Percentiles rank a stretch among this genome's conserved stretches.
Evolutionary conservation across 2,329 filamentous ascomycete species (phyloP).

Genomic region (Colletotrichum sublineola): DNA sequence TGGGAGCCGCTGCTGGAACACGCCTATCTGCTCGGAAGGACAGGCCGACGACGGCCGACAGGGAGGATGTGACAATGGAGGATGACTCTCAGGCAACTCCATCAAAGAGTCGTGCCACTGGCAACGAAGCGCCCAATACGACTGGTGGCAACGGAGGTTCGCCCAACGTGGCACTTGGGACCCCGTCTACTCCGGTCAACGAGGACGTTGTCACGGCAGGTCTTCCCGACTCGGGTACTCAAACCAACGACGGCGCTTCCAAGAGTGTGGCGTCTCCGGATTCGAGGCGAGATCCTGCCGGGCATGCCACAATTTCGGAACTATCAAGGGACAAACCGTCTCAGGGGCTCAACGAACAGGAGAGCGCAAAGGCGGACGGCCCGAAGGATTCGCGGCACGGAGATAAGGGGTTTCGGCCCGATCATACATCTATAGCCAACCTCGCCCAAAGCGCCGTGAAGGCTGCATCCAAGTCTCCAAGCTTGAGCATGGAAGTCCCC

Average conservation of each 20-base stretch:
- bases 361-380: neutral
- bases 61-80: slow-evolving; percentile 19
- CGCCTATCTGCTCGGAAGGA: slow-evolving; percentile 34
- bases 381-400: neutral
- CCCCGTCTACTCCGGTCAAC: neutral
- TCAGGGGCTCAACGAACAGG: neutral
- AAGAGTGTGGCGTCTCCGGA: neutral
- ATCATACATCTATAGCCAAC: slow-evolving; percentile 2
- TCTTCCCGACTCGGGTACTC: neutral
- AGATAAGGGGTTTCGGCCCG: neutral
- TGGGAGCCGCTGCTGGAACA: slow-evolving; percentile 31
- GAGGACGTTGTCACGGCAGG: neutral
- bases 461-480: slow-evolving; percentile 17
- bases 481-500: slow-evolving; percentile 13
- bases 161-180: slow-evolving; percentile 15
- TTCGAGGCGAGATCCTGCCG: neutral
- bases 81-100: slow-evolving; percentile 20
- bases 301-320: neutral
- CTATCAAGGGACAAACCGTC: neutral
- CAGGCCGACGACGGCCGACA: neutral
- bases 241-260: neutral
- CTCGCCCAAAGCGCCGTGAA: slow-evolving; percentile 12
- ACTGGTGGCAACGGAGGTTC: neutral
- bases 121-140: neutral
- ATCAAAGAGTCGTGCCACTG: neutral